These are phyloP conservation scores for Anthoceros angustus DNA, from an alignment of 225 moss, liverwort and hornwort species.

Conservation along the genomic window DNA sequence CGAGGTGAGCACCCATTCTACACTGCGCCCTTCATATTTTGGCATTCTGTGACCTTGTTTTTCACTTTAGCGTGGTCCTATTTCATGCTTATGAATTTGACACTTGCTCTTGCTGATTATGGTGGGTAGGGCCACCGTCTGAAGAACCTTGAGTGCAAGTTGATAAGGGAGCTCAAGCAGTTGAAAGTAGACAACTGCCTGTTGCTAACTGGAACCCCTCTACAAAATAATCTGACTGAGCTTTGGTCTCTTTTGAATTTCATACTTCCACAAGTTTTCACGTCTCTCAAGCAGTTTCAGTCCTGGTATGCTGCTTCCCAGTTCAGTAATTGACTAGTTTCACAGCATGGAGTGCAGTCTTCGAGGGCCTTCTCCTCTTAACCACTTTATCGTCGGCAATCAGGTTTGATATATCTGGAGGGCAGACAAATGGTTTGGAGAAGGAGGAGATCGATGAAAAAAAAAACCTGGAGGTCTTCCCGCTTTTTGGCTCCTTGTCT, in stretches of 20 bases:
- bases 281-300: constrained; percentile 73
- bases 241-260: constrained; percentile 91
- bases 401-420: constrained; percentile 79
- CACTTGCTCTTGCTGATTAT: no score
- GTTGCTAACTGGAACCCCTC: constrained; percentile 76
- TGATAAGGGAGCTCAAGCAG: constrained; percentile 68
- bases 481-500: neutral
- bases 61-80: neutral
- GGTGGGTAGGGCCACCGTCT: constrained; percentile 61
- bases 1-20: constrained; percentile 32
- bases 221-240: constrained; percentile 87
- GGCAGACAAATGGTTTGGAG: constrained; percentile 22
- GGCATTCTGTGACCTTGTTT: neutral
- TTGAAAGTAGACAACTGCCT: constrained; percentile 64
- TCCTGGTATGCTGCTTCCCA: constrained; percentile 44
- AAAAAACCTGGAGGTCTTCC: constrained; percentile 42
- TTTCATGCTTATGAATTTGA: no score
- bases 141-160: constrained; percentile 80
- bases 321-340: no score
- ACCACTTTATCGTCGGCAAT: neutral
- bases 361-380: no score
- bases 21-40: neutral
- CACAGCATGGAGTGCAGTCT: neutral
- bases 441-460: constrained; percentile 45
- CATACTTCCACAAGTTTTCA: constrained; percentile 77